These are phyloP conservation scores for Saksenaea oblongispora DNA, from an alignment of 371 early-diverging fungal genomes.

Conservation along the genomic window DNA sequence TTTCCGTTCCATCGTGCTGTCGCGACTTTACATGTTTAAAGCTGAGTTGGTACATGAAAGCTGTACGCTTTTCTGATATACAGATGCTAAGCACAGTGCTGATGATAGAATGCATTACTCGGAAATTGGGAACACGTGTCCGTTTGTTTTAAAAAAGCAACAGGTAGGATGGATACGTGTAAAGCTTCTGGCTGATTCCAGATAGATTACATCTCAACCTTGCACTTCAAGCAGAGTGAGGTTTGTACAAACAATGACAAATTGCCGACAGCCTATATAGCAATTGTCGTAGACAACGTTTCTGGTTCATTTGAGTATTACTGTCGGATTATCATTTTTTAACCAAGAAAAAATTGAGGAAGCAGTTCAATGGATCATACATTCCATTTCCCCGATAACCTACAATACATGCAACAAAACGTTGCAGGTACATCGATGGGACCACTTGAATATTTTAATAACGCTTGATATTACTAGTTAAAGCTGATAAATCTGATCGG, in stretches of 20 bases:
- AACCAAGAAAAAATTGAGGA: not conserved
- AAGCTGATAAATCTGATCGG: not conserved
- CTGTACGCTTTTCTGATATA: not conserved
- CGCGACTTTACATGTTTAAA: not conserved
- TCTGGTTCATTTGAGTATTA: not conserved
- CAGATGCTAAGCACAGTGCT: not conserved
- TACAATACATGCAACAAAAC: not conserved
- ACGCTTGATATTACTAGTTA: not conserved
- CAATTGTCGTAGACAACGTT: not conserved
- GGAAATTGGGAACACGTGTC: not conserved
- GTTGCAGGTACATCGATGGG: not conserved
- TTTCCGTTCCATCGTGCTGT: not conserved
- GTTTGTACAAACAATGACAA: constrained; percentile 92
- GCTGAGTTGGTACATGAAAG: not conserved
- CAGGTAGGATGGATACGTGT: not conserved
- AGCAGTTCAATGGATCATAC: not conserved
- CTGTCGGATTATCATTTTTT: not conserved
- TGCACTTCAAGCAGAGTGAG: constrained; percentile 74
- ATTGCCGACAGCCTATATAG: too few relatives aligned
- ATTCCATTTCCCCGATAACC: not conserved
- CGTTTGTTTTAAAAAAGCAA: not conserved
- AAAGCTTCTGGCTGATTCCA: not conserved
- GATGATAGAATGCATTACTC: not conserved
- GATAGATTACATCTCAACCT: not conserved
- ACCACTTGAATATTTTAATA: not conserved